Conservation (phyloP, 192 early-diverging fungal species). For the Entomortierella chlamydospora region DNA sequence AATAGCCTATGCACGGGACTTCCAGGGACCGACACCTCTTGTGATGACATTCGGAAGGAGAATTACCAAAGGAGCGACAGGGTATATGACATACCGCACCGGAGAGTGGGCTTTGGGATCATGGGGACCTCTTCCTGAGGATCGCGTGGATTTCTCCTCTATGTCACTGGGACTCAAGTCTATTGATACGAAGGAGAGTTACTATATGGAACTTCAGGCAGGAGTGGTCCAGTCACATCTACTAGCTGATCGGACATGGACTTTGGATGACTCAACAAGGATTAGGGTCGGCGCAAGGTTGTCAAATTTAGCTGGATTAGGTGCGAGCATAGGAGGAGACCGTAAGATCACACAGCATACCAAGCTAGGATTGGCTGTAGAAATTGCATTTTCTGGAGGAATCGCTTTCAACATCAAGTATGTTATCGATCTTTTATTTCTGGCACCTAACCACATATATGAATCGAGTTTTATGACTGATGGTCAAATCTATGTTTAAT, state of each 20-base stretch:
- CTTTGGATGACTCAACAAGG: constrained; percentile 52
- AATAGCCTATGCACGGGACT: constrained; percentile 58
- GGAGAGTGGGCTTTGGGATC: constrained; percentile 76
- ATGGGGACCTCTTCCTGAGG: constrained; percentile 66
- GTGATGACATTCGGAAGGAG: constrained; percentile 71
- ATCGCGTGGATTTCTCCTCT: constrained; percentile 57
- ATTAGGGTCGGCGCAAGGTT: constrained; percentile 56
- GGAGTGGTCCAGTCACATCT: constrained; percentile 63
- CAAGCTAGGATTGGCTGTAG: constrained; percentile 65
- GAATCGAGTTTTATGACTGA: too few species aligned
- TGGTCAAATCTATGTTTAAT: neutral
- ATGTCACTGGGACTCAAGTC: constrained; percentile 62
- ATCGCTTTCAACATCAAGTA: constrained; percentile 68
- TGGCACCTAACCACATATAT: too few species aligned
- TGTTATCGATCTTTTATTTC: neutral
- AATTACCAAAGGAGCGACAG: constrained; percentile 71
- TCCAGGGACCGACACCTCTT: constrained; percentile 73
- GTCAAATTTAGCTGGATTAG: constrained; percentile 60
- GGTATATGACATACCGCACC: constrained; percentile 79
- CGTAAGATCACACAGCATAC: constrained; percentile 66
- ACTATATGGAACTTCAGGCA: constrained; percentile 65
- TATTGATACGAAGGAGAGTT: constrained; percentile 45
- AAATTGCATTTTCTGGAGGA: constrained; percentile 68
- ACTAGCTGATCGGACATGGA: constrained; percentile 60
- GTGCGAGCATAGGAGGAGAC: constrained; percentile 64